These are phyloP conservation scores for Leccinum subrobustum DNA, from an alignment of 1,284 basidiomycete genomes.

Conservation along the genomic window DNA sequence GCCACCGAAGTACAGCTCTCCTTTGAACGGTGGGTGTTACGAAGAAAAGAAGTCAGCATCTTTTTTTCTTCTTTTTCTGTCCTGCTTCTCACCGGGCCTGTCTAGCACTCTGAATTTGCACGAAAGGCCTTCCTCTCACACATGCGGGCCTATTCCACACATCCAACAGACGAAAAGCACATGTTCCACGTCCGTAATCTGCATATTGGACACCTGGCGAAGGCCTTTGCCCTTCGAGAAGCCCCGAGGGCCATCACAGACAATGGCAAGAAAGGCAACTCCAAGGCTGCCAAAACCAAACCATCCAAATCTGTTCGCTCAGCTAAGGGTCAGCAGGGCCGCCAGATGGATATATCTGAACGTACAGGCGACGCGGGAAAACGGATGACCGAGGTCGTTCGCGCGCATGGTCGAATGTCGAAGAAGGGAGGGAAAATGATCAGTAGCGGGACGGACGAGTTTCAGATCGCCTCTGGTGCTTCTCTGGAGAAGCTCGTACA, in stretches of 20 bases:
- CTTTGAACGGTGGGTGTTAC: slow-evolving; percentile 93
- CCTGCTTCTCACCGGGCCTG: not conserved
- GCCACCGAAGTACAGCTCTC: slow-evolving; percentile 96
- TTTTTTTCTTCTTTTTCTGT: not conserved
- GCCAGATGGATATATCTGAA: slow-evolving; percentile 44
- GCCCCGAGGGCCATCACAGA: slow-evolving; percentile 73
- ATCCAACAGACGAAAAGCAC: slow-evolving; percentile 92
- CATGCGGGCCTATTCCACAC: slow-evolving; percentile 96
- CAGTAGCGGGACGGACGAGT: slow-evolving; percentile 74
- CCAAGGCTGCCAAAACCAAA: slow-evolving; percentile 36
- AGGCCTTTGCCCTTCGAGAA: slow-evolving; percentile 93
- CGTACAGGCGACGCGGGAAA: slow-evolving; percentile 50
- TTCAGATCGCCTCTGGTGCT: slow-evolving; percentile 74
- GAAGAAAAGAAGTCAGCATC: slow-evolving; percentile 61
- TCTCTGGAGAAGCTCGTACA: slow-evolving; percentile 68
- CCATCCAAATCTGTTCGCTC: slow-evolving; percentile 15
- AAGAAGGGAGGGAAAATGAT: slow-evolving; percentile 83
- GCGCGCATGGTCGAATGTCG: slow-evolving; percentile 78
- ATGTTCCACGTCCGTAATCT: slow-evolving; percentile 94
- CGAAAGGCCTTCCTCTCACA: slow-evolving; percentile 90
- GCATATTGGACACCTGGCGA: slow-evolving; percentile 95
- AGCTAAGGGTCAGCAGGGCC: slow-evolving; percentile 15
- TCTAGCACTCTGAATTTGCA: slow-evolving; percentile 74
- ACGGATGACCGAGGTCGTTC: slow-evolving; percentile 87
- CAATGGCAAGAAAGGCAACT: slow-evolving; percentile 27